Evolutionary conservation across 2,329 filamentous ascomycete genomes (phyloP).

Genomic region (Coniella lustricola): DNA sequence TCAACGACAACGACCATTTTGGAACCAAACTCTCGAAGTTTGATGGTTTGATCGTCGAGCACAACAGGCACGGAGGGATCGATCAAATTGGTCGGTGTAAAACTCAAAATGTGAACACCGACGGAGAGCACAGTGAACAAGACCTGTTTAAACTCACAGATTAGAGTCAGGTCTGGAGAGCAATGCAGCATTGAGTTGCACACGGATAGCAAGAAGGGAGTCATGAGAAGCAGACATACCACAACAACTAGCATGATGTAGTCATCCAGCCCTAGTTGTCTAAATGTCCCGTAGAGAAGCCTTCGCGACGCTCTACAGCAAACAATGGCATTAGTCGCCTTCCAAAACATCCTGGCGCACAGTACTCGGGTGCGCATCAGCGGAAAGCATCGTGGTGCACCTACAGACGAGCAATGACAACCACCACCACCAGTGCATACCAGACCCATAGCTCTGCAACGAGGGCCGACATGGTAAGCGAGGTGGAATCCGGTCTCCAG

Average conservation of each 20-base stretch:
- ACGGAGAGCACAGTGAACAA: neutral
- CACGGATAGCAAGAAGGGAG: constrained; percentile 19
- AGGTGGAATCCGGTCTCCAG: too few species aligned
- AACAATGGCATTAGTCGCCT: neutral
- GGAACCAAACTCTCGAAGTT: constrained; percentile 41
- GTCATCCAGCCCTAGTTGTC: constrained; percentile 47
- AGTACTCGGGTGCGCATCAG: neutral
- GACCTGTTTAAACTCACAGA: neutral
- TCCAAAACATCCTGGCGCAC: neutral
- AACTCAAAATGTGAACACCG: neutral
- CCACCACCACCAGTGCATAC: constrained; percentile 34
- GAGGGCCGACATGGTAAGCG: constrained; percentile 25
- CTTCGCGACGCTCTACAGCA: constrained; percentile 30
- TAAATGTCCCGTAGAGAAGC: constrained; percentile 36
- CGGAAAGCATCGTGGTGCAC: constrained; percentile 13
- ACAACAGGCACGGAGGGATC: constrained; percentile 34
- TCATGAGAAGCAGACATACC: constrained; percentile 35
- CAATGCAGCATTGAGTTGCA: too few species aligned
- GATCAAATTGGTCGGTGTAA: constrained; percentile 55
- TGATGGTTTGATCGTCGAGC: constrained; percentile 39
- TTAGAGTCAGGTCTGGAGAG: neutral
- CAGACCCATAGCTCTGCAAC: constrained; percentile 36
- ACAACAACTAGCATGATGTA: constrained; percentile 47
- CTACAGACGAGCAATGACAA: constrained; percentile 35
- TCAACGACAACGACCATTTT: constrained; percentile 58